Evolutionary conservation across 2,329 filamentous ascomycete genomes (phyloP), one percentile per base, ranked within the genome.

Genomic region (Scedosporium dehoogii): DNA sequence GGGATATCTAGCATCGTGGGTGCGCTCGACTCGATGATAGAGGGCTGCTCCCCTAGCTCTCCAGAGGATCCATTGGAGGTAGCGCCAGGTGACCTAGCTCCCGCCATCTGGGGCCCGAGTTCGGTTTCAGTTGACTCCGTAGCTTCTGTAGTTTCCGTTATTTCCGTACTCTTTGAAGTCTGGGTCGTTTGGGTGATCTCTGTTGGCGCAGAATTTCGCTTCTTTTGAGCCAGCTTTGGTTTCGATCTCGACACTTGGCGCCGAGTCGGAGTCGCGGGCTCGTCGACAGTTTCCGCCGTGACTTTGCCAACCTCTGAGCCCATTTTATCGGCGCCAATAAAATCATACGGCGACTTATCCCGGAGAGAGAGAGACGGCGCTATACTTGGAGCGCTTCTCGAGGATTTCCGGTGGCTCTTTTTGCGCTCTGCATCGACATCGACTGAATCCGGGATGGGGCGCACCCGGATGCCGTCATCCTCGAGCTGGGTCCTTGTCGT

Each of bases 1-100:
- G 85, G 84, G 58, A 87, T 86, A 12, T 87, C 85, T 18, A 78
- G 83, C 41, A 86, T 69, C 2, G 82, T 81, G 65, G 41, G 55
- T 18, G 25, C 55, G 33, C 55, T 58, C 16, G 55, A 58, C 57
- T 51, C 59, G 7, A 29, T 51, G 12, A 55, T 48, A 2, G 48
- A 41, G 6, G 46, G 48, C 29, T 61, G 46, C 25, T 56, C 59
- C 2, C 27, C 42, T 9, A 38, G 59, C 10, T 55, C 59, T 41
- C 59, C 27, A 5, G 46, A 55, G 29, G 58, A 46, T 3, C 38
- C 48, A n/a, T 41, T n/a, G 27, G 59, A 55, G 3, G 46, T 33
- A 38, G 44, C 48, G 3, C 59, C 59, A 25, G 48, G 48, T 9
- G 59, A 61, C 53, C 59, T 55, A 10, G 23, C 59, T 5, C 59